A percentile compares a stretch with the other conserved stretches of the same genome.
phyloP scores from a whole-genome alignment of 192 early-diverging fungal genomes.

The Obelidium mucronatum region DNA sequence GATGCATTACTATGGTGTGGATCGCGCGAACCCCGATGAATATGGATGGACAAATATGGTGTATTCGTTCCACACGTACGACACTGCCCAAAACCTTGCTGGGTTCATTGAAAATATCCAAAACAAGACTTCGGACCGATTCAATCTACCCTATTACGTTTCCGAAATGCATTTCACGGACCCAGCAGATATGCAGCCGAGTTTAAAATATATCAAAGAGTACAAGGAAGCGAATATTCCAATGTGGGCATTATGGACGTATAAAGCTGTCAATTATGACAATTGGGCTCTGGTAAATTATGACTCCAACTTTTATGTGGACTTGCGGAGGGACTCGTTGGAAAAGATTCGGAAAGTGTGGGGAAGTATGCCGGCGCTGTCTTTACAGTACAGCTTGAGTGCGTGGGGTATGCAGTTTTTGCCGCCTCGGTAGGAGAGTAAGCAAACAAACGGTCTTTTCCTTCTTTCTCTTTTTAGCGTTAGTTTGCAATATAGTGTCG shows the following conservation, averaged over 20 bases:
- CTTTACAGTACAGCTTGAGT: neutral
- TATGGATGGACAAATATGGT: slow-evolving; percentile 15
- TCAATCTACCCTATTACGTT: slow-evolving; percentile 1
- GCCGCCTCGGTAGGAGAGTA: too few relatives aligned
- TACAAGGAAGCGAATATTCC: neutral
- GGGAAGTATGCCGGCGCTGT: neutral
- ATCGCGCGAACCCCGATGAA: neutral
- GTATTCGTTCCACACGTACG: slow-evolving; percentile 21
- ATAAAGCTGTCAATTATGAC: neutral
- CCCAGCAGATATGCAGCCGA: neutral
- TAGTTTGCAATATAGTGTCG: too few relatives aligned
- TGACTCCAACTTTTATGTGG: neutral
- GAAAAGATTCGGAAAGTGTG: neutral
- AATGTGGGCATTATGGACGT: neutral
- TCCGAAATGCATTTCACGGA: slow-evolving; percentile 9
- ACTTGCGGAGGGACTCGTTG: neutral
- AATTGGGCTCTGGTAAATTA: slow-evolving; percentile 11
- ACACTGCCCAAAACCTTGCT: neutral
- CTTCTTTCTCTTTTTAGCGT: too few relatives aligned
- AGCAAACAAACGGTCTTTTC: too few relatives aligned
- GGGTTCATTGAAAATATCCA: neutral
- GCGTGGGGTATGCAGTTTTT: neutral
- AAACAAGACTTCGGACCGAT: neutral
- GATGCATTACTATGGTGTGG: neutral
- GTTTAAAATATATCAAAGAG: neutral